phyloP scores from a whole-genome alignment of 768 basidiomycete genomes.

The Lactarius trivialis region DNA sequence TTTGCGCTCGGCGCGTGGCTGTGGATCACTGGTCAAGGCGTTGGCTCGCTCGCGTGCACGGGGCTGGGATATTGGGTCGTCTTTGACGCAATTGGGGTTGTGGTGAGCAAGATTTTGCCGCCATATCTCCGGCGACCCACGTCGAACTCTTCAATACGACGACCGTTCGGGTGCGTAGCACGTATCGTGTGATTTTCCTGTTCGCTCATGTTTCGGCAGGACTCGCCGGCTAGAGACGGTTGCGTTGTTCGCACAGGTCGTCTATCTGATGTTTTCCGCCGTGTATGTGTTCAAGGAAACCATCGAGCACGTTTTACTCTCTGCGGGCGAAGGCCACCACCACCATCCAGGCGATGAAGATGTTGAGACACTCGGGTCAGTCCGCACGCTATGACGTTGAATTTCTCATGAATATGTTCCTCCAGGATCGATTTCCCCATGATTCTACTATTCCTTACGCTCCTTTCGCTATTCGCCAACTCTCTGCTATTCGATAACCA shows the following conservation, averaged over 20 bases:
- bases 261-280: constrained; percentile 90
- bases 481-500: constrained; percentile 59
- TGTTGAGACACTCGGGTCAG: constrained; percentile 37
- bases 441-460: constrained; percentile 46
- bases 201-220: constrained; percentile 31
- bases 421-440: constrained; percentile 62
- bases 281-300: constrained; percentile 98
- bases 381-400: constrained; percentile 1
- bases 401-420: not conserved
- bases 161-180: constrained; percentile 53
- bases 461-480: constrained; percentile 51
- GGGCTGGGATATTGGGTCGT: constrained; percentile 96
- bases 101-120: constrained; percentile 41
- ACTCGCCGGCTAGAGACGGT: constrained; percentile 64
- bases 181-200: not conserved
- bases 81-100: constrained; percentile 86
- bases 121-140: constrained; percentile 35
- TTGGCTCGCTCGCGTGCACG: constrained; percentile 80
- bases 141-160: constrained; percentile 31
- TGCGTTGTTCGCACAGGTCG: constrained; percentile 79
- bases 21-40: constrained; percentile 87
- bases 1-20: constrained; percentile 65
- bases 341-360: constrained; percentile 60
- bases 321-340: constrained; percentile 58
- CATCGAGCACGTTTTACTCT: constrained; percentile 82